Evolutionary conservation across 352 stramenopile genomes (phyloP), one percentile per base, ranked within the genome.

Genomic region (Phytophthora niederhauseri): DNA sequence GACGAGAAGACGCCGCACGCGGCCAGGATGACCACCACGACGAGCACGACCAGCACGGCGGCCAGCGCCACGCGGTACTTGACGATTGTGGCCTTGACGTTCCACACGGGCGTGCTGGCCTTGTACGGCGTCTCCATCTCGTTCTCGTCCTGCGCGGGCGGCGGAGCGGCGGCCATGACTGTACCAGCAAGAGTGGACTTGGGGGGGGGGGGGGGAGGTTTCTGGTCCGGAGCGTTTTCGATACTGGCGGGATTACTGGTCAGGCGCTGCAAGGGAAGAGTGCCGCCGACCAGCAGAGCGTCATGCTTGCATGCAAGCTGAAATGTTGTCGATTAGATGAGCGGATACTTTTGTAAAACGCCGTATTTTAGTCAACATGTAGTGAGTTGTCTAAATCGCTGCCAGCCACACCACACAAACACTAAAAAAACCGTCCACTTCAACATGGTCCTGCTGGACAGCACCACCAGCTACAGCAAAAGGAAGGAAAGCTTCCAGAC

Each of bases 41-140:
- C 48, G 26, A 77, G 65, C 41, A 56, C 70, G 17, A 67, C n/a
- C 22, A 73, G 41, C 36, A 77, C 65, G 7, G 34, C 59, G 9
- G 60, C 70, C n/a, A 77, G 52, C 26, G 70, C 70, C 26, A 77
- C 34, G 31, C 70, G 70, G 36, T 77, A 77, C 70, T 74, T 77
- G 60, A 66, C 45, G 65, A 77, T 77, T 22, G 70, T 77, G 12
- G 70, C 70, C 51, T 71, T 73, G 59, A 77, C 65, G 26, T 73
- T 74, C 70, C 70, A 77, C 36, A 73, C 70, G 34, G 59, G 55
- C 5, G 70, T 77, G 50, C 24, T 77, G 55, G 30, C 59, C 66
- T 77, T 77, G 65, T 74, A 77, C 43, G 70, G 70, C 55, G 70
- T 69, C 30, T 77, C 54, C 22, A 43, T 58, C 15, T 64, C 53